Base-by-base conservation (phyloP, 495 filamentous ascomycete species). In the Podospora pseudocomata region DNA sequence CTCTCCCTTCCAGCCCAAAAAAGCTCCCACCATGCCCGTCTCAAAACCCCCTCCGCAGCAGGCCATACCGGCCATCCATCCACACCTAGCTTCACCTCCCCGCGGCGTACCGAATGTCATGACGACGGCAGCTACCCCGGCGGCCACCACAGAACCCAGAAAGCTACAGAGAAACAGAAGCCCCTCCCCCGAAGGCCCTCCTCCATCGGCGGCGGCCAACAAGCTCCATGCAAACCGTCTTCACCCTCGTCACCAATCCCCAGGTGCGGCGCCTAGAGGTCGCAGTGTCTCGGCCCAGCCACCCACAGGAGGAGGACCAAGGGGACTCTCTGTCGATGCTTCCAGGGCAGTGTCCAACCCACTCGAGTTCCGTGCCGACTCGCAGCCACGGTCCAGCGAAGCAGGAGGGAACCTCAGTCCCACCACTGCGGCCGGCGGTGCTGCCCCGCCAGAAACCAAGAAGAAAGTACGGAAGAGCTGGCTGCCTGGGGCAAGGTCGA, bases 261-360 rank as follows among this genome's bases (percentile, higher is more conserved):
- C 79, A 2, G 60, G 71, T 6, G 59, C 73, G 2, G 59, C 73
- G 2, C 63, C 72, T 5, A 71, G 77, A 18, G 70, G 66, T 16
- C 79, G 81, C 61, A 82, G 81, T 65, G 76, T 72, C 44, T 83
- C 81, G 20, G 80, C 76, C 19, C 77, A 81, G 32, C 78, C 80
- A 5, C 72, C 77, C 1, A 49, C 13, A 49, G 39, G 39, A 49
- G 39, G 39, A 49, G 28, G 60, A 4, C 54, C 44, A 19, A 70
- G 76, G 27, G 63, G 65, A 3, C 27, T 26, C 34, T 69, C 67
- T 9, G 72, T 64, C 20, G 73, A 78, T 19, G 76, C 73, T 23
- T 70, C 62, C 23, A 72, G 74, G 3, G 64, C 73, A 5, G 72
- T 77, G 0, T 77, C 80, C 6, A 71, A 66, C 27, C 68, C 74